Percentiles rank a stretch among this genome's conserved stretches.
These are phyloP conservation scores for Sphagnum fallax DNA, from an alignment of 228 moss, liverwort and hornwort species.

Conservation along the genomic window DNA sequence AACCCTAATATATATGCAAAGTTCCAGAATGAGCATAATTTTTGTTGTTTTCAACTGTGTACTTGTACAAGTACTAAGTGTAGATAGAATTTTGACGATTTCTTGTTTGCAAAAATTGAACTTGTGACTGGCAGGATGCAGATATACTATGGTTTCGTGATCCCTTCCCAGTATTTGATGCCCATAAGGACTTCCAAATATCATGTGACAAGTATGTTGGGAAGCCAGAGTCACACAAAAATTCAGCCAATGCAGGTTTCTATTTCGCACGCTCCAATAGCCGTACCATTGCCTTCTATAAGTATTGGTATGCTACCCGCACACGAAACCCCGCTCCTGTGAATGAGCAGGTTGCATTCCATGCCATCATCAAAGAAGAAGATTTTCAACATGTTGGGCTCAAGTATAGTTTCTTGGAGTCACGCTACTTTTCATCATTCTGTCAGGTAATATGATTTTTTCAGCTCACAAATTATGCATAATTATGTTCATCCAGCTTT, in stretches of 20 bases:
- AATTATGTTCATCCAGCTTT: no score
- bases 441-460: constrained; percentile 43
- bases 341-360: constrained; percentile 65
- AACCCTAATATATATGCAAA: no score
- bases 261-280: constrained; percentile 37
- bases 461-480: background rate
- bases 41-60: no score
- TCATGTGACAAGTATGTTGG: constrained; percentile 48
- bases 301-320: constrained; percentile 36
- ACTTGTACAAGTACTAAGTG: no score
- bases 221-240: background rate
- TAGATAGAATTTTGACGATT: no score
- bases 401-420: constrained; percentile 68
- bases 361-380: constrained; percentile 49
- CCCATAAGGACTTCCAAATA: constrained; percentile 43
- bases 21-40: no score
- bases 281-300: constrained; percentile 36
- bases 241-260: constrained; percentile 41
- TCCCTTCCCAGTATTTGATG: constrained; percentile 33
- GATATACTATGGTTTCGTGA: constrained; percentile 60
- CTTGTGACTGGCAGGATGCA: constrained; percentile 31
- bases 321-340: constrained; percentile 12
- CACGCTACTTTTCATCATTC: constrained; percentile 69
- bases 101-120: background rate
- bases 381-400: constrained; percentile 50